Conservation (phyloP, 2,329 filamentous ascomycete species). For the Alternaria alternata region DNA sequence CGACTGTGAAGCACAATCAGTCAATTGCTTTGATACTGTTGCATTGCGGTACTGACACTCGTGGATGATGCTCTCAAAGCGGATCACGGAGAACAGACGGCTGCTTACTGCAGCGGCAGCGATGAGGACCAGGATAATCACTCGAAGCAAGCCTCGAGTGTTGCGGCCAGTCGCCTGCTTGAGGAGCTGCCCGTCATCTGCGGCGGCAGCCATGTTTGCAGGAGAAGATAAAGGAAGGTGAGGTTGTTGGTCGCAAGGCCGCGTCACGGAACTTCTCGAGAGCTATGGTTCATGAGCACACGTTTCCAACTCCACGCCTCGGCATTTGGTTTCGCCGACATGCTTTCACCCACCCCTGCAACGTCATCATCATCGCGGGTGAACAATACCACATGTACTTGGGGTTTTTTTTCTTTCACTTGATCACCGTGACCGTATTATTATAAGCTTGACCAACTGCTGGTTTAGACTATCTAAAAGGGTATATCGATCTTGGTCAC, state of each 20-base stretch:
- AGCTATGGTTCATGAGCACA: conserved; percentile 38
- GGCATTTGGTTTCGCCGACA: conserved; percentile 34
- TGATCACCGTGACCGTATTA: neutral
- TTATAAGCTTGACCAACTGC: neutral
- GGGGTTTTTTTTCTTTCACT: neutral
- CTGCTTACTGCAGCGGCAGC: conserved; percentile 90
- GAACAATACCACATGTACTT: neutral
- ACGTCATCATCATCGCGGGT: conserved; percentile 6
- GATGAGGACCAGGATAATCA: conserved; percentile 90
- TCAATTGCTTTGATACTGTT: conserved; percentile 23
- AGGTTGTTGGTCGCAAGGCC: conserved; percentile 42
- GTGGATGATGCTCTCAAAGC: conserved; percentile 99
- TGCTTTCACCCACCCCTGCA: conserved; percentile 4
- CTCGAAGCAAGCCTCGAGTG: conserved; percentile 82
- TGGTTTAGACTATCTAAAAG: neutral
- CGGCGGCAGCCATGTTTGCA: conserved; percentile 49
- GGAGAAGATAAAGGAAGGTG: conserved; percentile 25
- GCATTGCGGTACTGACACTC: conserved; percentile 76
- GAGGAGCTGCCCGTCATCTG: conserved; percentile 63
- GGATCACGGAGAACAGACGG: conserved; percentile 97
- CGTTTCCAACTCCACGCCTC: conserved; percentile 35
- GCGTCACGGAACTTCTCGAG: conserved; percentile 46
- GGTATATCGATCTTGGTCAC: neutral
- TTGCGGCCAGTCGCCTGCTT: conserved; percentile 82
- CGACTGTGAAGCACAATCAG: conserved; percentile 68